Conservation (phyloP, 2,329 filamentous ascomycete genomes). For the Aspergillus aculeatus region DNA sequence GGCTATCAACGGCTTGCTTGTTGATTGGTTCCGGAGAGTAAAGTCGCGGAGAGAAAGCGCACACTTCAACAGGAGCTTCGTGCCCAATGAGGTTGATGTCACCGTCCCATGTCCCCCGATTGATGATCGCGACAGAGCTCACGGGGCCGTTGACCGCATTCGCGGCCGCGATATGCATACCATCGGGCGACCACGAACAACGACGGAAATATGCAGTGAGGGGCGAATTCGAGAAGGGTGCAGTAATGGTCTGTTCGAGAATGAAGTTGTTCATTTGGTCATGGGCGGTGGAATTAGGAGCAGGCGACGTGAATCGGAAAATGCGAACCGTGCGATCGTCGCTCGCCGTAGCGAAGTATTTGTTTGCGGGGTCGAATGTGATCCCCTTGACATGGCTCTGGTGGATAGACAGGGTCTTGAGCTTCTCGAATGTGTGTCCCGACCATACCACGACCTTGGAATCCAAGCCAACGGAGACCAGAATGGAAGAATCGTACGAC, state of each 20-base stretch:
- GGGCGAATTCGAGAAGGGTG: conserved; percentile 86
- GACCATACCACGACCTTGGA: conserved; percentile 99
- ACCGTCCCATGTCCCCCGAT: conserved; percentile 87
- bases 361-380: conserved; percentile 97
- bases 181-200: conserved; percentile 97
- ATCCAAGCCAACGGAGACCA: conserved; percentile 93
- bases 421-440: conserved; percentile 94
- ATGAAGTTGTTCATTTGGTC: conserved; percentile 97
- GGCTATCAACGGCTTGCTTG: conserved; percentile 46
- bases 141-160: conserved; percentile 98
- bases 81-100: conserved; percentile 98
- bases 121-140: conserved; percentile 93
- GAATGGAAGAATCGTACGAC: conserved; percentile 91
- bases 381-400: conserved; percentile 98
- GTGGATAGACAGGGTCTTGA: conserved; percentile 89
- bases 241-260: conserved; percentile 84
- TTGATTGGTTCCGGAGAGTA: conserved; percentile 69
- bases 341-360: conserved; percentile 97
- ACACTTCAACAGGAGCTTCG: conserved; percentile 94
- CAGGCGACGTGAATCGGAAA: conserved; percentile 88
- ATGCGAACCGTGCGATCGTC: conserved; percentile 97
- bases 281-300: conserved; percentile 86
- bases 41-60: conserved; percentile 89
- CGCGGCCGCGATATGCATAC: conserved; percentile 92
- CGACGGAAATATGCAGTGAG: conserved; percentile 95